Evolutionary conservation across 139 green algal species (phyloP), one percentile per base, ranked within the genome.

Genomic region (Tetradesmus obliquus): DNA sequence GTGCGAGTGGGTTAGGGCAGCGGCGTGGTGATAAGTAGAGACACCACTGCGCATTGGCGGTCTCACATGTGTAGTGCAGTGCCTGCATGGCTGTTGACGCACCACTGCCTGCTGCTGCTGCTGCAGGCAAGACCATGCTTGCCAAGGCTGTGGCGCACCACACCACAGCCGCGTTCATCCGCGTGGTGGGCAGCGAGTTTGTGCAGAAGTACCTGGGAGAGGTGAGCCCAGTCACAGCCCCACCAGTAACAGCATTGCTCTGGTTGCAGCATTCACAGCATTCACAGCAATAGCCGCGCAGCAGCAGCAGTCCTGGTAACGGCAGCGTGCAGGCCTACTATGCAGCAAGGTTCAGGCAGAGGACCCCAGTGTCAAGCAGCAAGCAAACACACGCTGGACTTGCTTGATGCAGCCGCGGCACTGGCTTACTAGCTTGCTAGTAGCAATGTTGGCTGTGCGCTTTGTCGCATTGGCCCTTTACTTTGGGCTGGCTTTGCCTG

Each of bases 131-230:
- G 95, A 99, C 97, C 55, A 99, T 99, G 97, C 95, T 99, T 87
- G 97, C 97, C 76, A 99, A 99, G 94, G 98, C 98, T 19, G 98
- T 99, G 53, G 98, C 98, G 19, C 97, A 99, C 92, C 97, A 99
- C 93, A 99, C 98, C 62, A 99, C 97, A 20, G 98, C 98, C 20
- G 95, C 98, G 2, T 99, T 99, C 94, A 99, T 99, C 89, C 94
- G 98, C 12, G 98, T 99, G 3, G 98, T 99, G 19, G 98, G 98
- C 90, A 98, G 96, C 20, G 98, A 99, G 95, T 99, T 99, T 92
- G 98, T 99, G 91, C 98, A 99, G 94, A 99, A 99, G 95, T 99
- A 99, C 91, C 95, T 99, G 5, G 98, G 98, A 72, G 98, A 99
- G 94, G 96, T 97, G 92, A 32, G 94, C 55, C 20, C 12, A 24